Conservation (phyloP, 2,329 filamentous ascomycete genomes). For the Alternaria sp. region DNA sequence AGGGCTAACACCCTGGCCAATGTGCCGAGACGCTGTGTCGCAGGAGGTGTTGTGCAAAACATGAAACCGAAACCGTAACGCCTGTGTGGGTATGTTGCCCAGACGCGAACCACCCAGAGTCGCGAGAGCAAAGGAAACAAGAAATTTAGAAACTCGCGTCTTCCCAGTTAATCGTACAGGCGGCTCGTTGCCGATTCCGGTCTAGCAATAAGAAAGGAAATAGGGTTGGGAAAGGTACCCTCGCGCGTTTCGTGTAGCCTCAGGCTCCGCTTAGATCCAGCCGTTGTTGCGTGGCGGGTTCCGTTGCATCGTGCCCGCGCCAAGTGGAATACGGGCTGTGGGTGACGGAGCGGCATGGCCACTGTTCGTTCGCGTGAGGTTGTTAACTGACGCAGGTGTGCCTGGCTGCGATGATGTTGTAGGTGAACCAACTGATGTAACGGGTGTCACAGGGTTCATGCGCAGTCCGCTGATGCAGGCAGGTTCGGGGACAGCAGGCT, state of each 20-base stretch:
- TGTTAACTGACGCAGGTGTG: conserved; percentile 23
- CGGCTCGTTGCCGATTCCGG: conserved; percentile 18
- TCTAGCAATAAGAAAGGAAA: conserved; percentile 10
- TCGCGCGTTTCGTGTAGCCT: conserved; percentile 1
- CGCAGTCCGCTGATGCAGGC: conserved; percentile 36
- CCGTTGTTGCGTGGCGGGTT: conserved; percentile 42
- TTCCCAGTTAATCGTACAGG: conserved; percentile 25
- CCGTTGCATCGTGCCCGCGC: conserved; percentile 47
- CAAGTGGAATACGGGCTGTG: conserved; percentile 42
- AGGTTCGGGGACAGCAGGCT: conserved; percentile 13
- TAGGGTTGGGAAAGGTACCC: background rate
- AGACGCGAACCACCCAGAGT: conserved; percentile 2
- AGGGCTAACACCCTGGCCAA: background rate
- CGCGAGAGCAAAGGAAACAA: background rate
- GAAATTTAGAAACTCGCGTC: conserved; percentile 2
- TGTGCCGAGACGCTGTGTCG: conserved; percentile 11
- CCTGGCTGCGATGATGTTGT: conserved; percentile 22
- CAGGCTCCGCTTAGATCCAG: conserved; percentile 38
- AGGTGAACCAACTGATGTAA: conserved; percentile 21
- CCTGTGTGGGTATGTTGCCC: conserved; percentile 9
- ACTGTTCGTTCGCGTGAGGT: conserved; percentile 20
- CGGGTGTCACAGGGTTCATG: conserved; percentile 46
- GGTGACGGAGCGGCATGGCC: conserved; percentile 30
- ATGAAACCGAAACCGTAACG: conserved; percentile 25
- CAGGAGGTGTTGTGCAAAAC: conserved; percentile 1